These are phyloP conservation scores for Talaromyces liani DNA, from an alignment of 495 filamentous ascomycete species.

Conservation along the genomic window DNA sequence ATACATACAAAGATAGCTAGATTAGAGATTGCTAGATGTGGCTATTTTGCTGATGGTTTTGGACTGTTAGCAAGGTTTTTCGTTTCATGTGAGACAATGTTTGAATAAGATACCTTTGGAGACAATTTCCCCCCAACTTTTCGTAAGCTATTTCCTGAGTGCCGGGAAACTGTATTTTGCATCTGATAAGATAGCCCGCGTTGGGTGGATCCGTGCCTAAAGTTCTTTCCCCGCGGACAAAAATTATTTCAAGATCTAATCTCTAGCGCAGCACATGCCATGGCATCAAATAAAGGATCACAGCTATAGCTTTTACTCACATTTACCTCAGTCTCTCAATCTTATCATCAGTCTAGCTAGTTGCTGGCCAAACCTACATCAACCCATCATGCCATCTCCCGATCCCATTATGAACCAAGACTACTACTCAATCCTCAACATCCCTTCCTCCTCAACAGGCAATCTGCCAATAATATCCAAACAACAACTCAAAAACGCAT, in stretches of 20 bases:
- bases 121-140: neutral
- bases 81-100: neutral
- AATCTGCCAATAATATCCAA: slow-evolving; percentile 20
- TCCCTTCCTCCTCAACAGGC: slow-evolving; percentile 26
- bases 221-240: neutral
- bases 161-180: neutral
- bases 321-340: neutral
- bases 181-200: neutral
- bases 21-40: neutral
- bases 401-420: neutral
- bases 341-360: neutral
- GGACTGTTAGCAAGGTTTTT: neutral
- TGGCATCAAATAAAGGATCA: neutral
- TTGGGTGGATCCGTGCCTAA: neutral
- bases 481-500: slow-evolving; percentile 61
- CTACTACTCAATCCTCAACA: slow-evolving; percentile 48
- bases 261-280: neutral
- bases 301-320: neutral
- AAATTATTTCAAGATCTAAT: neutral
- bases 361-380: neutral
- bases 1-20: neutral
- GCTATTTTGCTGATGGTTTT: neutral
- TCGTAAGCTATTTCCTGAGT: too few relatives aligned
- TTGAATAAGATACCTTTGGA: neutral
- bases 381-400: neutral